These are phyloP conservation scores for Cladorrhinum sp. DNA, from an alignment of 2,329 filamentous ascomycete genomes.

Conservation along the genomic window DNA sequence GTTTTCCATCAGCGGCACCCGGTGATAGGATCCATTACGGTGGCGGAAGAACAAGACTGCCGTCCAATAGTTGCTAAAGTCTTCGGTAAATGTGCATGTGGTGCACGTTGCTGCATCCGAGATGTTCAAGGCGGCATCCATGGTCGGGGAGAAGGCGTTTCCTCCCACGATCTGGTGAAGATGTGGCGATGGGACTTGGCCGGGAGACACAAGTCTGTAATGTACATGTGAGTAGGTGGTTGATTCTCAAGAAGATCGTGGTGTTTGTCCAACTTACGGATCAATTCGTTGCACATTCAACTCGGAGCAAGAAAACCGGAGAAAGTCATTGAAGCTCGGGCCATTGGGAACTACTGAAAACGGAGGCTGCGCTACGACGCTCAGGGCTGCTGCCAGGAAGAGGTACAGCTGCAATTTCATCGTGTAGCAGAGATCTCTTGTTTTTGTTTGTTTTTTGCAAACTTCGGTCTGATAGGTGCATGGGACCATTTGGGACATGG, in stretches of 20 bases:
- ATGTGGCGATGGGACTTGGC: neutral
- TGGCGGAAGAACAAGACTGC: slow-evolving; percentile 23
- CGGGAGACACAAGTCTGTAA: neutral
- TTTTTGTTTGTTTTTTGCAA: no score
- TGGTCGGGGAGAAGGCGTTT: neutral
- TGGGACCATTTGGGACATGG: no score
- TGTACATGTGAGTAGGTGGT: neutral
- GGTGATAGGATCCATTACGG: slow-evolving; percentile 21
- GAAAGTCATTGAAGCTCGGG: slow-evolving; percentile 6
- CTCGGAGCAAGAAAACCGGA: neutral
- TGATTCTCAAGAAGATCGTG: neutral
- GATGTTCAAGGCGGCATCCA: slow-evolving; percentile 7
- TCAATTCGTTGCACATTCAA: slow-evolving; percentile 5
- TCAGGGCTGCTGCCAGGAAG: neutral
- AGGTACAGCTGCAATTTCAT: no score
- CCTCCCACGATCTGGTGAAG: neutral
- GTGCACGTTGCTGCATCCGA: slow-evolving; percentile 17
- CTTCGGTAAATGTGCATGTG: slow-evolving; percentile 22
- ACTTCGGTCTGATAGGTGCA: no score
- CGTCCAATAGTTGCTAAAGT: slow-evolving; percentile 26
- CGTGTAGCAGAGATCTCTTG: no score
- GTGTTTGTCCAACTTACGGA: neutral
- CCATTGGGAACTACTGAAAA: neutral
- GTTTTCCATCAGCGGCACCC: slow-evolving; percentile 15
- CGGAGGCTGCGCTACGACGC: neutral